Evolutionary conservation across 805 yeast species (phyloP).

Genomic region (Kodamaea kakaduensis): DNA sequence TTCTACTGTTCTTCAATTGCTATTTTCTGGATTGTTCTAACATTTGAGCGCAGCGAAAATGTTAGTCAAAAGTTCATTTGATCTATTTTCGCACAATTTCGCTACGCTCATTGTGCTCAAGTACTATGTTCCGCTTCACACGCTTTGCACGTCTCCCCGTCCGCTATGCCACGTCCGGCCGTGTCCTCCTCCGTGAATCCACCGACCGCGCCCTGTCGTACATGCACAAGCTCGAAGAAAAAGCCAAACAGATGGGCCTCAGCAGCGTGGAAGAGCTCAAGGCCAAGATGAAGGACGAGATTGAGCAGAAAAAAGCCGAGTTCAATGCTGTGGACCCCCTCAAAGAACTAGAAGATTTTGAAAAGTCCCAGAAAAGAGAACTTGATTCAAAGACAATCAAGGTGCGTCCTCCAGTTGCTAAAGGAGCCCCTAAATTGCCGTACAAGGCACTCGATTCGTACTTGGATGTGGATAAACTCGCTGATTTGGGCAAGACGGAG

Average conservation of each 20-base stretch:
- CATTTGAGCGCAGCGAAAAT: too few species aligned
- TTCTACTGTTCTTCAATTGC: too few species aligned
- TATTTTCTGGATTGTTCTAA: too few species aligned
- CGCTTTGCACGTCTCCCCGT: neutral
- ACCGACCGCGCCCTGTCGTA: conserved; percentile 17
- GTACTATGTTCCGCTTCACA: conserved; percentile 5
- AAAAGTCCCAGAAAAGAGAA: conserved; percentile 34
- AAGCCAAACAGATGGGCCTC: conserved; percentile 33
- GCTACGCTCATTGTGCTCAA: too few species aligned
- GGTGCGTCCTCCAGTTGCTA: conserved; percentile 32
- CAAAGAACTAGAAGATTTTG: conserved; percentile 57
- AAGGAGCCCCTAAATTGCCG: conserved; percentile 42
- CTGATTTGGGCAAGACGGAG: conserved; percentile 53
- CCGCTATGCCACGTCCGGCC: conserved; percentile 4
- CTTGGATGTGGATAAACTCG: conserved; percentile 64
- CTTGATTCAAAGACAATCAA: conserved; percentile 25
- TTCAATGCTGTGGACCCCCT: conserved; percentile 66
- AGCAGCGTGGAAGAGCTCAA: conserved; percentile 55
- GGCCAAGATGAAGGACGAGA: conserved; percentile 56
- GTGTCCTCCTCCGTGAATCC: conserved; percentile 3
- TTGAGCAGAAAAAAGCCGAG: conserved; percentile 52
- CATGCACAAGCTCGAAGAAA: conserved; percentile 30
- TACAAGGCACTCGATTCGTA: conserved; percentile 70
- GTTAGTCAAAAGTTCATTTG: too few species aligned
- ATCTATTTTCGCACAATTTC: too few species aligned